Evolutionary conservation across 345 rosid genomes (phyloP), one percentile per base, ranked within the genome.

Genomic region (Melaleuca alternifolia): DNA sequence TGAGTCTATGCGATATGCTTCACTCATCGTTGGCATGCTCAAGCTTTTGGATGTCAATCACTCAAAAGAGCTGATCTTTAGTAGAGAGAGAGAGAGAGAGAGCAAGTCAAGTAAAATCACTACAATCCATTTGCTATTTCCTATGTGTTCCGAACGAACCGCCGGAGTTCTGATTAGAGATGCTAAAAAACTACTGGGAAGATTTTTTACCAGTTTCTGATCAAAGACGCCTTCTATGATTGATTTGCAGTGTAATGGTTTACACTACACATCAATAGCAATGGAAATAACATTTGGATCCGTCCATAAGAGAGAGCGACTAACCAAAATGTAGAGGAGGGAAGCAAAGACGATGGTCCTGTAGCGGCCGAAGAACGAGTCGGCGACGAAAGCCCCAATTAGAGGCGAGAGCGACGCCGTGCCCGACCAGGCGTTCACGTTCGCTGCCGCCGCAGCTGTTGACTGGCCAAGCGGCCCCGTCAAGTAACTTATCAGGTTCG

Each of bases 381-480:
- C 98, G 46, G 98, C 95, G 7, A 94, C 4, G 84, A 94, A 94
- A 7, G 93, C 98, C 48, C 97, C 95, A 11, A 94, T 89, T 23
- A 96, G 90, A 4, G 96, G 94, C 51, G 93, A 84, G 75, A 95
- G 88, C 88, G 91, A 87, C 7, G 92, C 86, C 18, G 92, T 94
- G 33, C 96, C 98, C 6, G 84, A 85, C 91, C 96, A 95, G 18
- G 89, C 92, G 83, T 94, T 95, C 53, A 93, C 90, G 33, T 93
- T 91, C 41, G 90, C 94, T 11, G 96, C 96, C 26, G 96, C 98
- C 51, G 89, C 57, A 5, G 95, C 94, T 83, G 90, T 89, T 2
- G 96, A 92, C 93, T 93, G 91, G 9, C 96, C 95, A 52, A 94
- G 87, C 50, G 95, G 94, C 53, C 94, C 92, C 4, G 96, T 95